These are phyloP conservation scores for Kwoniella sp. DNA, from an alignment of 768 basidiomycete genomes.

Conservation along the genomic window DNA sequence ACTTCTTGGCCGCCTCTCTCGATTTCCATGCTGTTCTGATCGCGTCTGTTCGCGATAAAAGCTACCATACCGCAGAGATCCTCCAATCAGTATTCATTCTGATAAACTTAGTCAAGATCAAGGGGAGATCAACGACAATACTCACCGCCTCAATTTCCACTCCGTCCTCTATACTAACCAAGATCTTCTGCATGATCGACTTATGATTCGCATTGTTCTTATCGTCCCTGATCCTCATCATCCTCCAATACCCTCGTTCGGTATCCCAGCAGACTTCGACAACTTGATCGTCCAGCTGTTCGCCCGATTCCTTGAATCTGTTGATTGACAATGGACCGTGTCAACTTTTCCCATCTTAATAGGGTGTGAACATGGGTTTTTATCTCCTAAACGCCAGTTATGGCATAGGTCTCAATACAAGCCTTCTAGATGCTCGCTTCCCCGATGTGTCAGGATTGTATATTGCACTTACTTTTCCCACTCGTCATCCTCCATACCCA, in stretches of 20 bases:
- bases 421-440: too few species aligned
- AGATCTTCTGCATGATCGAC: slow-evolving; percentile 79
- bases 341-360: background rate
- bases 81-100: background rate
- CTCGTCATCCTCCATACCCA: slow-evolving; percentile 83
- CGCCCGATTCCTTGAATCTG: slow-evolving; percentile 79
- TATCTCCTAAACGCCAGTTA: too few species aligned
- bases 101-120: background rate
- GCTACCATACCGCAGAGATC: slow-evolving; percentile 4
- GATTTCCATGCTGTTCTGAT: slow-evolving; percentile 47
- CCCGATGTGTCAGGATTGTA: too few species aligned
- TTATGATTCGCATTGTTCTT: slow-evolving; percentile 90
- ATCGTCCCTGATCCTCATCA: slow-evolving; percentile 93
- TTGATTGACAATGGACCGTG: background rate
- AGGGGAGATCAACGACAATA: slow-evolving; percentile 12
- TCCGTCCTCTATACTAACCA: slow-evolving; percentile 88
- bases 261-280: slow-evolving; percentile 92
- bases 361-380: too few species aligned
- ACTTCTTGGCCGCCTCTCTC: slow-evolving; percentile 16
- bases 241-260: slow-evolving; percentile 68
- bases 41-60: slow-evolving; percentile 35
- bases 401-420: too few species aligned
- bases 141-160: slow-evolving; percentile 84
- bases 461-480: slow-evolving; percentile 77
- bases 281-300: slow-evolving; percentile 90